Evolutionary conservation across 495 filamentous ascomycete genomes (phyloP).

Genomic region (Chaetomium tenue): DNA sequence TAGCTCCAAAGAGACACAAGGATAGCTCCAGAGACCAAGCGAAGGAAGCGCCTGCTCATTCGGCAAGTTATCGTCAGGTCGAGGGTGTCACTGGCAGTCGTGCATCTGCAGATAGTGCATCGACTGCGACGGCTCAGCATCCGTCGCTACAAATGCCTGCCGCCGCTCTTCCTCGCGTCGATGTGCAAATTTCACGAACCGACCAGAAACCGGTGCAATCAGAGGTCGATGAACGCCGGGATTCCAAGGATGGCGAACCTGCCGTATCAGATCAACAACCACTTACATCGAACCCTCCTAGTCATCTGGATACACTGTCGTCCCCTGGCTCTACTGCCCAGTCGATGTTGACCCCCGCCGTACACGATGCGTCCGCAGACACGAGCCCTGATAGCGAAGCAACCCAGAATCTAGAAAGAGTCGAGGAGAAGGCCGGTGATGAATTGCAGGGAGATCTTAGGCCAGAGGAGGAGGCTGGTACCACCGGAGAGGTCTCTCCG

Average conservation of each 20-base stretch:
- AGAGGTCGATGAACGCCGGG: slow-evolving; percentile 14
- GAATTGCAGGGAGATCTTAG: slow-evolving; percentile 1
- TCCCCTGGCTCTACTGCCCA: slow-evolving; percentile 48
- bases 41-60: not conserved
- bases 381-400: slow-evolving; percentile 56
- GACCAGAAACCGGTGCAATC: slow-evolving; percentile 1
- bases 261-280: slow-evolving; percentile 13
- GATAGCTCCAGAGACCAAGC: not conserved
- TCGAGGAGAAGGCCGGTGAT: slow-evolving; percentile 32
- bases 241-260: slow-evolving; percentile 14
- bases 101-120: not conserved
- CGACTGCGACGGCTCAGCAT: not conserved
- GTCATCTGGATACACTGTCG: slow-evolving; percentile 40
- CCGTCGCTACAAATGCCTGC: not conserved
- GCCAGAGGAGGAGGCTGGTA: slow-evolving; percentile 15
- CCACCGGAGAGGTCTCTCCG: not conserved
- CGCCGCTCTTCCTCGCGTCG: slow-evolving; percentile 3
- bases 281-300: slow-evolving; percentile 23
- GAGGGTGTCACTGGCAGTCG: not conserved
- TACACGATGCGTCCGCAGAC: slow-evolving; percentile 48
- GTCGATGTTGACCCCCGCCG: slow-evolving; percentile 40
- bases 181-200: not conserved
- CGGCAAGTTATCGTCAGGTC: not conserved
- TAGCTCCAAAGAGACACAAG: not conserved
- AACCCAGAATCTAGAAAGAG: slow-evolving; percentile 39